Evolutionary conservation across 176 grass and related monocot genomes (phyloP), one percentile per base, ranked within the genome.

Genomic region (Hordeum vulgare): DNA sequence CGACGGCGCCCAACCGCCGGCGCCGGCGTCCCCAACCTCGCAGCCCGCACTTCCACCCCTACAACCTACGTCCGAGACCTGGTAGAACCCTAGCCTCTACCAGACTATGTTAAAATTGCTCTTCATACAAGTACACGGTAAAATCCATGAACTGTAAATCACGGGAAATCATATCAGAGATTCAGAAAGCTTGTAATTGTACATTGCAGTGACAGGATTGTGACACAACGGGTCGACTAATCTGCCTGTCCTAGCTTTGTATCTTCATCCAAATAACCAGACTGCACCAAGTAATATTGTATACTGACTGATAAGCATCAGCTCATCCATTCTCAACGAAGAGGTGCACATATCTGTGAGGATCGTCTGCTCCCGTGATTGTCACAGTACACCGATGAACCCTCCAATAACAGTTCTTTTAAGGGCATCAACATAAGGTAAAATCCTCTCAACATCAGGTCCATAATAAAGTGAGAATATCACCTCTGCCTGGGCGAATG

Each of bases 381-480:
- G 27, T 82, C 34, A 87, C 15, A 37, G 53, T 20, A 41, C 51
- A 73, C 17, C 18, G 0, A 69, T 14, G 34, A 65, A 83, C 44
- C 5, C 9, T 4, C 13, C 26, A 40, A 34, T 26, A 40, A 79
- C 37, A 90, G 80, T 78, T 85, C 67, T 80, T 81, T 69, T 87
- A 29, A 96, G 61, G 45, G 36, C 35, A 83, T 85, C 87, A 83
- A 96, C n/a, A 80, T 87, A 91, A 0, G 93, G 87, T 77, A 98
- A 91, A 83, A 90, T 80, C 53, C 73, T 84, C 69, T 62, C 10
- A 58, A 89, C 35, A 85, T 92, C 79, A 85, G 83, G 57, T n/a
- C 93, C 93, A 17, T 95, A 95, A 86, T 98, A 90, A 85, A 91
- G 69, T 4, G 49, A 93, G 49, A 98, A 88, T 80, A 98, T 92